Base-by-base conservation (phyloP, 2,329 filamentous ascomycete genomes). In the Didymella exigua region DNA sequence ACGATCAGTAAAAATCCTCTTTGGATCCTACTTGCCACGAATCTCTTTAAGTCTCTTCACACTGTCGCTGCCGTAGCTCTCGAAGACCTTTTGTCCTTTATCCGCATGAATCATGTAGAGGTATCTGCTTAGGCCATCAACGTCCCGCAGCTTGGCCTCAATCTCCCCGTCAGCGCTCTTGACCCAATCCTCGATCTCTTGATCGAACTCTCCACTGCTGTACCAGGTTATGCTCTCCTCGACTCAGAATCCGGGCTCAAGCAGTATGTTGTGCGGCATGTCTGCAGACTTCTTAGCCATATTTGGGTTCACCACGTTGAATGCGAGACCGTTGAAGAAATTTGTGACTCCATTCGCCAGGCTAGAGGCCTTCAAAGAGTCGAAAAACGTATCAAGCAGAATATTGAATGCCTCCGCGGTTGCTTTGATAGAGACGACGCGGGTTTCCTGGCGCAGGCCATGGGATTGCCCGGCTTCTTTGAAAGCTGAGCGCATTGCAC, bases 101-200 rank as follows among this genome's bases (percentile, higher is more conserved):
- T 56, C 46, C 18, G 62, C 63, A 47, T 66, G 58, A 38, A 65
- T 66, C 23, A 63, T 29, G 44, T 62, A 66, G 0, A 60, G 31
- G 46, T 61, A 66, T 10, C 24, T 40, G 4, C 11, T 61, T 21
- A 65, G 60, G 7, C 72, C 72, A 51, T 81, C 77, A 73, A 78
- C 77, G 58, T 69, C 72, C 60, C 74, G 69, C 10, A 82, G 69
- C 57, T 77, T 75, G 26, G 74, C 71, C 64, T 81, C 78, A 62
- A 83, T 81, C 66, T 82, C 81, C 55, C 75, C 71, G 60, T 80
- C 77, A 27, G 79, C 77, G 67, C 76, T 79, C 11, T 69, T 73
- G 50, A 82, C 77, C 19, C 72, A 60, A 21, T 54, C 24, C 14
- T 62, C 51, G 13, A 63, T 42, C 27, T 61, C 61, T 3, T 33